Percentiles rank a stretch among this genome's conserved stretches.
These are phyloP conservation scores for Phytopythium kandeliae DNA, from an alignment of 352 stramenopile species.

Conservation along the genomic window DNA sequence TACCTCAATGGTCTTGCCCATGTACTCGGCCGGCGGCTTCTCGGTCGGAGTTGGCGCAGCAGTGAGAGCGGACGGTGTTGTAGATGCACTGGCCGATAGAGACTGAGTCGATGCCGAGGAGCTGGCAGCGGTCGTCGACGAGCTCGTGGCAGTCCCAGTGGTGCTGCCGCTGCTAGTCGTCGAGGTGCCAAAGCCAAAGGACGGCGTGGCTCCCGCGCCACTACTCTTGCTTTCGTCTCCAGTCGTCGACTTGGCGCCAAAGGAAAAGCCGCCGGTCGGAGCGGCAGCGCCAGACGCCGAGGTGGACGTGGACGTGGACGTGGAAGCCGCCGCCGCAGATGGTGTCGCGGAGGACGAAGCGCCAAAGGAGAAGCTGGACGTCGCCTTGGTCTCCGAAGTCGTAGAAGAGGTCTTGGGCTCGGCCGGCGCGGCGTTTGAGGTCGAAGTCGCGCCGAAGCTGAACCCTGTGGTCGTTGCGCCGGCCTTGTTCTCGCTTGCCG, in stretches of 20 bases:
- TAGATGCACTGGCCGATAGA: slow-evolving; percentile 8
- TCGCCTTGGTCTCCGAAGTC: slow-evolving; percentile 10
- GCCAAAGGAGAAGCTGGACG: slow-evolving; percentile 29
- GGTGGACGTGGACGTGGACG: slow-evolving; percentile 12
- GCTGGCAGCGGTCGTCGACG: slow-evolving; percentile 12
- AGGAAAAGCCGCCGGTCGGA: slow-evolving; percentile 30
- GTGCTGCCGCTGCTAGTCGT: slow-evolving; percentile 9
- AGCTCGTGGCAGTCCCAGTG: slow-evolving; percentile 7
- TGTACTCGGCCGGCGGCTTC: slow-evolving; percentile 77
- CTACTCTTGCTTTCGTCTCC: slow-evolving; percentile 24
- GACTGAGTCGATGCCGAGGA: slow-evolving; percentile 7
- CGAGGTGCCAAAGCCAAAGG: slow-evolving; percentile 24
- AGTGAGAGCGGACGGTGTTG: slow-evolving; percentile 15
- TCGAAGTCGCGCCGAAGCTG: slow-evolving; percentile 15
- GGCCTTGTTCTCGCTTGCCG: slow-evolving; percentile 14
- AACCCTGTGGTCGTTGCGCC: slow-evolving; percentile 17
- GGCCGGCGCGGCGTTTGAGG: not conserved
- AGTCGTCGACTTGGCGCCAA: slow-evolving; percentile 21
- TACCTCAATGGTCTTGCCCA: slow-evolving; percentile 81
- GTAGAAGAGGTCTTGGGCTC: slow-evolving; percentile 8
- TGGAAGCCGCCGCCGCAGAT: slow-evolving; percentile 4
- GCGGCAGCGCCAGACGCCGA: slow-evolving; percentile 10
- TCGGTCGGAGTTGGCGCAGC: slow-evolving; percentile 37
- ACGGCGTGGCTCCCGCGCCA: slow-evolving; percentile 6
- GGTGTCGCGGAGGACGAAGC: slow-evolving; percentile 1